Percentiles rank a stretch among this genome's conserved stretches.
Conservation (phyloP, 2,329 filamentous ascomycete genomes). For the Fusarium sp. region DNA sequence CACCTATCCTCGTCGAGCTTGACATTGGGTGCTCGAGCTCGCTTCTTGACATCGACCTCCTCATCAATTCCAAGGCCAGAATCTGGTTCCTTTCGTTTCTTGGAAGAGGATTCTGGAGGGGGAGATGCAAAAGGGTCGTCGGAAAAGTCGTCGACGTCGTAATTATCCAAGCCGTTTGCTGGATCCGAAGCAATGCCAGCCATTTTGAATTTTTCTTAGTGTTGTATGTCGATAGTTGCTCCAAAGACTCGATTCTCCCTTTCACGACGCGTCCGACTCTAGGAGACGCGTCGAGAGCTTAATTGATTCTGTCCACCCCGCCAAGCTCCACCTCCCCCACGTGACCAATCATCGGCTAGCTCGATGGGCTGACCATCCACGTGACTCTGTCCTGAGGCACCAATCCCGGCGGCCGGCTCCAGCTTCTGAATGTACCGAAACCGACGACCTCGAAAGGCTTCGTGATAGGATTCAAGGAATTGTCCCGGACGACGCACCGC, state of each 20-base stretch:
- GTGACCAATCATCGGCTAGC: conserved; percentile 28
- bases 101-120: conserved; percentile 51
- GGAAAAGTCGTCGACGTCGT: conserved; percentile 67
- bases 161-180: conserved; percentile 71
- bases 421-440: conserved; percentile 40
- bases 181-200: conserved; percentile 40
- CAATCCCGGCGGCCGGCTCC: conserved; percentile 23
- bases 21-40: conserved; percentile 72
- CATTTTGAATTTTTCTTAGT: conserved; percentile 3
- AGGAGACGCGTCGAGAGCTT: conserved; percentile 40
- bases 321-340: neutral
- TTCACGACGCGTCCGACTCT: conserved; percentile 22
- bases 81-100: conserved; percentile 59
- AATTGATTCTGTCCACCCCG: conserved; percentile 33
- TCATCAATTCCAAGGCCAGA: conserved; percentile 80
- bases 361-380: conserved; percentile 42
- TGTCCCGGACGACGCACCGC: conserved; percentile 43
- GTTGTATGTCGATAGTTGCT: neutral
- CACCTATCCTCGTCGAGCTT: conserved; percentile 87
- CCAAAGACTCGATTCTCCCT: neutral
- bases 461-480: conserved; percentile 43
- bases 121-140: conserved; percentile 60
- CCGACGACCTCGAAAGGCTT: conserved; percentile 40
- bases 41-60: conserved; percentile 82
- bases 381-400: conserved; percentile 47